These are phyloP conservation scores for Metschnikowia similis DNA, from an alignment of 805 yeast genomes.

Conservation along the genomic window DNA sequence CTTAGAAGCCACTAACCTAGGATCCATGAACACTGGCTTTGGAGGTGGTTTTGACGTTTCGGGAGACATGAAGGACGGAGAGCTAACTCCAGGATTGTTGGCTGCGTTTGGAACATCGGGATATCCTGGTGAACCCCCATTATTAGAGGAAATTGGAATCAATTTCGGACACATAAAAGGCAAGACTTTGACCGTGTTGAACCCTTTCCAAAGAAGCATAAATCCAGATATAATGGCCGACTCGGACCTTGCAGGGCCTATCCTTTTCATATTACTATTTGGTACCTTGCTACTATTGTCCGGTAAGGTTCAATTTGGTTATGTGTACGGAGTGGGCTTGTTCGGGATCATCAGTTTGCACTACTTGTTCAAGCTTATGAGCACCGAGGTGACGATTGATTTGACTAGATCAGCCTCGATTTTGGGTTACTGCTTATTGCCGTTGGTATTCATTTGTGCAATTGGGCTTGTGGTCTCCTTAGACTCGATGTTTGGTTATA, in stretches of 20 bases:
- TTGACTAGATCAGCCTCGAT: slow-evolving; percentile 79
- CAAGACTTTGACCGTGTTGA: slow-evolving; percentile 82
- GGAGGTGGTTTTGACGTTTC: slow-evolving; percentile 35
- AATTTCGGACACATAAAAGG: slow-evolving; percentile 82
- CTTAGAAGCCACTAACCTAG: slow-evolving; percentile 23
- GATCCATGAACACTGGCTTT: slow-evolving; percentile 38
- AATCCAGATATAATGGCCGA: slow-evolving; percentile 77
- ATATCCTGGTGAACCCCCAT: slow-evolving; percentile 91
- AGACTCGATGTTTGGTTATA: slow-evolving; percentile 72
- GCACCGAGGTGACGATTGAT: slow-evolving; percentile 53
- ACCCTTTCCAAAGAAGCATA: slow-evolving; percentile 59
- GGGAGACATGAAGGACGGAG: slow-evolving; percentile 42
- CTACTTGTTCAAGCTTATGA: slow-evolving; percentile 82
- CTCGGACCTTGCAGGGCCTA: slow-evolving; percentile 92
- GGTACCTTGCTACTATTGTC: slow-evolving; percentile 79
- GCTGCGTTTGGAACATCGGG: slow-evolving; percentile 94
- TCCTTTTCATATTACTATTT: slow-evolving; percentile 79
- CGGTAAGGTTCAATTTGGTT: slow-evolving; percentile 95
- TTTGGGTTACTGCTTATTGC: slow-evolving; percentile 88
- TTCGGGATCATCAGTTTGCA: slow-evolving; percentile 86
- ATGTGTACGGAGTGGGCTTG: slow-evolving; percentile 92
- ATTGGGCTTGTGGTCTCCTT: slow-evolving; percentile 62
- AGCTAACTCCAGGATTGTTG: slow-evolving; percentile 67
- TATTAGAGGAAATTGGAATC: slow-evolving; percentile 89
- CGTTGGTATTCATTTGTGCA: slow-evolving; percentile 75